Conservation (phyloP, 164 flowering plant genomes). For the Vitis vinifera region ASM3070453v1 NC_081805.1:7834001-7834500, state of each 20-base stretch:
- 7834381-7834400: no score
- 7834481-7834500: slow-evolving; percentile 73
- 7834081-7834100: slow-evolving; percentile 43
- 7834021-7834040: not conserved
- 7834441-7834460: slow-evolving; percentile 65
- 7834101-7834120: slow-evolving; percentile 54
- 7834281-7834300: no score
- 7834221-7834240: not conserved
- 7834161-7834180: slow-evolving; percentile 58
- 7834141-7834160: slow-evolving; percentile 47
- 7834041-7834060: no score
- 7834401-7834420: slow-evolving; percentile 45
- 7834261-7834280: no score
- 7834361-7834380: no score
- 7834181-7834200: slow-evolving; percentile 75
- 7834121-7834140: slow-evolving; percentile 45
- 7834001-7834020: not conserved
- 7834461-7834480: slow-evolving; percentile 52
- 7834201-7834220: not conserved
- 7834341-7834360: no score
- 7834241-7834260: not conserved
- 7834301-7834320: no score
- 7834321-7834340: no score
- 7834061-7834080: slow-evolving; percentile 38
- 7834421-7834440: slow-evolving; percentile 74